These are phyloP conservation scores for Pistacia integerrima DNA, from an alignment of 345 rosid genomes.

Conservation along the genomic window DNA sequence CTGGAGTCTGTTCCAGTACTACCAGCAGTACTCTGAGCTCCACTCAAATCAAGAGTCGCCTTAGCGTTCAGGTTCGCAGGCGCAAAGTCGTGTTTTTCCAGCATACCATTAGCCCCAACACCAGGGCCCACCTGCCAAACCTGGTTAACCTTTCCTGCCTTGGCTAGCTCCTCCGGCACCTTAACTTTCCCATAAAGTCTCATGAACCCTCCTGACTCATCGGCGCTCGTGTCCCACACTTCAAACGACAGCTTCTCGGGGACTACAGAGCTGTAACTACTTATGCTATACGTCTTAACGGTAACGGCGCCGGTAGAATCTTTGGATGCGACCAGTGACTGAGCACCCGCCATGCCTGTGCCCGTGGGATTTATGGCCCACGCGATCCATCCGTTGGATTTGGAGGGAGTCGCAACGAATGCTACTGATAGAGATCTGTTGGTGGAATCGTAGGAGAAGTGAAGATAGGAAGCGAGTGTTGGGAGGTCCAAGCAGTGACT, in stretches of 20 bases:
- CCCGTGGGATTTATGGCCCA: constrained; percentile 77
- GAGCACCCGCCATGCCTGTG: constrained; percentile 73
- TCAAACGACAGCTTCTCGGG: constrained; percentile 54
- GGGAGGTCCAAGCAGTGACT: constrained; percentile 72
- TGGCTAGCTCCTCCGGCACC: constrained; percentile 55
- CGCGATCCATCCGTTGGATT: constrained; percentile 61
- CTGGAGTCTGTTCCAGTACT: constrained; percentile 32
- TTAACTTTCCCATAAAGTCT: constrained; percentile 61
- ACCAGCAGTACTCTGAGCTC: constrained; percentile 17
- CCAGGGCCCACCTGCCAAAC: constrained; percentile 86
- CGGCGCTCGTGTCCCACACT: constrained; percentile 69
- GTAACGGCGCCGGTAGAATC: constrained; percentile 35
- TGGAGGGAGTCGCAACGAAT: constrained; percentile 56
- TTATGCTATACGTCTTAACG: constrained; percentile 49
- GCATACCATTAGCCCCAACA: constrained; percentile 19
- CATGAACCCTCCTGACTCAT: constrained; percentile 43
- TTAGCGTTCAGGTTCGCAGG: constrained; percentile 36
- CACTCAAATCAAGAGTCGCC: constrained; percentile 40
- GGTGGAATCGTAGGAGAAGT: constrained; percentile 64
- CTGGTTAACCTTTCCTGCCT: constrained; percentile 57
- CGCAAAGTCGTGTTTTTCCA: constrained; percentile 35
- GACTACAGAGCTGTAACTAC: constrained; percentile 27
- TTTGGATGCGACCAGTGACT: constrained; percentile 56
- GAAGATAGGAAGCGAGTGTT: constrained; percentile 62
- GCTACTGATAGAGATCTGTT: constrained; percentile 71